These are phyloP conservation scores for Solanum etuberosum DNA, from an alignment of 257 asterid genomes.

Conservation along the genomic window DNA sequence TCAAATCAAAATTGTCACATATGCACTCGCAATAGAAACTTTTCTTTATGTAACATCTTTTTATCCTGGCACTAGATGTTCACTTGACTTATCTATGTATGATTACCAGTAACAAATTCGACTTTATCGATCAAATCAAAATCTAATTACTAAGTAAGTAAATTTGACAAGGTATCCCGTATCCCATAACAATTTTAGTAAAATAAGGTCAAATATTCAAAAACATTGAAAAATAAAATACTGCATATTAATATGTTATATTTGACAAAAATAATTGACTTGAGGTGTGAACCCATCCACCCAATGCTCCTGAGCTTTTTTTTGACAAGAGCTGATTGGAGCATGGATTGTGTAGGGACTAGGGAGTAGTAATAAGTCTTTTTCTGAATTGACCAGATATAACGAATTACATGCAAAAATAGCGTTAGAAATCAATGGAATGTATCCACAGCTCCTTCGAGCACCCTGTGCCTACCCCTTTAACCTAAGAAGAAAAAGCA, in stretches of 20 bases:
- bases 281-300: not conserved
- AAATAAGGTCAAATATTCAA: not conserved
- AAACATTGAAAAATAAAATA: not conserved
- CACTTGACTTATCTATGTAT: not conserved
- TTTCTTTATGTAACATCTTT: not conserved
- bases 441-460: not conserved
- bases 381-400: not conserved
- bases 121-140: not conserved
- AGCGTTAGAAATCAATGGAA: not conserved
- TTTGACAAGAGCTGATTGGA: not conserved
- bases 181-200: not conserved
- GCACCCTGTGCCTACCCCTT: not conserved
- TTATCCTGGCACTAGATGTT: not conserved
- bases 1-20: not conserved
- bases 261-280: not conserved
- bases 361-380: not conserved
- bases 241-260: not conserved
- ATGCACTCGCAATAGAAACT: not conserved
- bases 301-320: not conserved
- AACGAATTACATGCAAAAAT: not conserved
- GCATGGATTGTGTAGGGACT: not conserved
- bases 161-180: not conserved
- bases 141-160: not conserved
- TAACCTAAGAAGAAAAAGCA: not conserved
- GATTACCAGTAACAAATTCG: not conserved